Percentiles rank a stretch among this genome's conserved stretches.
phyloP scores from a whole-genome alignment of 2,329 filamentous ascomycete species.

The Cladosporium sp. region DNA sequence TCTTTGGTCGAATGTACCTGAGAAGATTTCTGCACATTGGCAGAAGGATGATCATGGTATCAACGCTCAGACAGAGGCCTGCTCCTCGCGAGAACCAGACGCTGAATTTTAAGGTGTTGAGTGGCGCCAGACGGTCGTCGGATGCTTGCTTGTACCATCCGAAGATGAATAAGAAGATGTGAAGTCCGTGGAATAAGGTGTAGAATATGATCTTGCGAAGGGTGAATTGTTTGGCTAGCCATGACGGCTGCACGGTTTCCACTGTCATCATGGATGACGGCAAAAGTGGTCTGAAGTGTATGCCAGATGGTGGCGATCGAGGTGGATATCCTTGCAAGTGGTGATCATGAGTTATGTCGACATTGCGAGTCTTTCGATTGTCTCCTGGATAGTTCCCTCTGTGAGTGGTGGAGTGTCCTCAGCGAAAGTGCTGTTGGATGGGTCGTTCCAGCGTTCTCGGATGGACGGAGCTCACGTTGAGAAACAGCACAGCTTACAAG shows the following conservation, averaged over 20 bases:
- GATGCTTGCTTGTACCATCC: conserved; percentile 63
- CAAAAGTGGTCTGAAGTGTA: background rate
- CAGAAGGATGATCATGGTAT: conserved; percentile 83
- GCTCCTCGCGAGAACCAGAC: conserved; percentile 97
- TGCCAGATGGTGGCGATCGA: background rate
- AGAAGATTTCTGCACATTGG: conserved; percentile 94
- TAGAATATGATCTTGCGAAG: conserved; percentile 40
- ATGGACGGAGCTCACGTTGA: background rate
- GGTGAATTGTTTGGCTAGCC: conserved; percentile 38
- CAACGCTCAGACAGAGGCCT: conserved; percentile 78
- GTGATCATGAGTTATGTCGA: background rate
- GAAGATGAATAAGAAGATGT: conserved; percentile 39
- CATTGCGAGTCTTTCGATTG: background rate
- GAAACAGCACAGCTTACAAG: background rate
- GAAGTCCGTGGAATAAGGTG: conserved; percentile 39
- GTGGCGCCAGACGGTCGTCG: conserved; percentile 67
- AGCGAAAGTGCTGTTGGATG: background rate
- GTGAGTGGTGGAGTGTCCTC: background rate
- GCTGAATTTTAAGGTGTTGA: conserved; percentile 82
- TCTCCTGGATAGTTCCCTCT: background rate
- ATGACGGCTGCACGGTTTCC: conserved; percentile 25
- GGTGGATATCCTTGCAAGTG: background rate
- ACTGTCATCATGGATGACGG: background rate
- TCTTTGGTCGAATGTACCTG: conserved; percentile 79
- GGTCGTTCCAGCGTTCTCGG: background rate